Evolutionary conservation across 148 eudicot genomes (phyloP).

Genomic region (Vaccinium darrowii): DNA sequence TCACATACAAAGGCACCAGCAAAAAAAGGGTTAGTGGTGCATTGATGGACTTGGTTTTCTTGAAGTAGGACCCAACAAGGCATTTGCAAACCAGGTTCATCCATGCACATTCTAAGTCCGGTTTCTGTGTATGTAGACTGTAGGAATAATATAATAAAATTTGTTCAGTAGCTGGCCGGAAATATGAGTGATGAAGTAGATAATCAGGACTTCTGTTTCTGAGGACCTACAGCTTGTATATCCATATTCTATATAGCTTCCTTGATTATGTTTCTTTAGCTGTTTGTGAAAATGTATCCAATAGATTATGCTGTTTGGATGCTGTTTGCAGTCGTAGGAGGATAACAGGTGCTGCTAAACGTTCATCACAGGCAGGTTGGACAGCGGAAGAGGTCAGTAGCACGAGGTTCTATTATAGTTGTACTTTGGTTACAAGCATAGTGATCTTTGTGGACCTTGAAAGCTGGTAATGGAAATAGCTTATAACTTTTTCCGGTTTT

Average conservation of each 20-base stretch:
- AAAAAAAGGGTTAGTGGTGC: not conserved
- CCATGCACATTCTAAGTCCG: no score
- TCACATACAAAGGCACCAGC: not conserved
- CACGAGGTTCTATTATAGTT: not conserved
- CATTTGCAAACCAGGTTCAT: no score
- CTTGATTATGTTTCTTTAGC: not conserved
- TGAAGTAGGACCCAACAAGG: no score
- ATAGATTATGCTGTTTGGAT: not conserved
- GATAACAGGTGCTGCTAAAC: conserved; percentile 41
- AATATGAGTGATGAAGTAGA: not conserved
- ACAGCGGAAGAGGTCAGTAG: conserved; percentile 76
- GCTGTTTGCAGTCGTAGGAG: conserved; percentile 29
- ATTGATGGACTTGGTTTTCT: not conserved
- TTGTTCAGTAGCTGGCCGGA: not conserved
- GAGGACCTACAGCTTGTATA: not conserved
- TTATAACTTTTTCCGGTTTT: not conserved
- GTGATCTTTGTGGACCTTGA: not conserved
- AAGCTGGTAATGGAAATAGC: not conserved
- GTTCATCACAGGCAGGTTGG: conserved; percentile 86
- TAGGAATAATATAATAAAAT: not conserved
- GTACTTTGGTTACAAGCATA: not conserved
- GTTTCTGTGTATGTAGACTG: not conserved
- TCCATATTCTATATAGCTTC: not conserved
- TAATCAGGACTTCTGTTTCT: not conserved
- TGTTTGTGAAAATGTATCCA: not conserved